Conservation (phyloP, 73 alveolate species). For the Urostyla sp. region DNA sequence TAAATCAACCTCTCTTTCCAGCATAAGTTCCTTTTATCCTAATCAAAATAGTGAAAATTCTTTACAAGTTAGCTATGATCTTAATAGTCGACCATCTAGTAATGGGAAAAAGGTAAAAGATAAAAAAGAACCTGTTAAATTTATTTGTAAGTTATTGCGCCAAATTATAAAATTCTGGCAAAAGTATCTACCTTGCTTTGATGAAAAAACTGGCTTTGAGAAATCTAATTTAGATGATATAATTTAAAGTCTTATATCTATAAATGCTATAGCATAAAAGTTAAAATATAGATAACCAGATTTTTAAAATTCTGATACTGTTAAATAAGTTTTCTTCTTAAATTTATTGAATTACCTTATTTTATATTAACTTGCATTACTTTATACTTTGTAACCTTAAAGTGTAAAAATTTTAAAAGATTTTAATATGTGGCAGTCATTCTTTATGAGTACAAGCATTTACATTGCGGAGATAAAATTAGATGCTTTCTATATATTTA, state of each 20-base stretch:
- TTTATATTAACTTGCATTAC: conserved; percentile 30
- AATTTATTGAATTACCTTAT: conserved; percentile 37
- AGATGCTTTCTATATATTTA: conserved; percentile 16
- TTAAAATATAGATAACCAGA: conserved; percentile 19
- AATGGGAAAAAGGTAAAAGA: no score
- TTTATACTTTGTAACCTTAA: conserved; percentile 5
- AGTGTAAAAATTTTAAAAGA: neutral
- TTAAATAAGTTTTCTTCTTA: conserved; percentile 40
- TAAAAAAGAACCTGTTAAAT: no score
- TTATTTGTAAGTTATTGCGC: no score
- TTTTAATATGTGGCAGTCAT: conserved; percentile 53
- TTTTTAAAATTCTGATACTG: neutral
- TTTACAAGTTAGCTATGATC: no score
- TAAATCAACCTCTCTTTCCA: neutral
- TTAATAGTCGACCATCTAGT: no score
- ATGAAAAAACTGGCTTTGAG: neutral
- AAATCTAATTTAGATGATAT: neutral
- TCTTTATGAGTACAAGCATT: conserved; percentile 5
- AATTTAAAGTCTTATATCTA: neutral
- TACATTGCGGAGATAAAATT: neutral
- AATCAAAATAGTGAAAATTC: neutral
- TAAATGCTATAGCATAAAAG: neutral
- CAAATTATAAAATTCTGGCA: no score
- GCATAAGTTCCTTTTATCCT: neutral
- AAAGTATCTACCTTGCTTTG: no score